Percentiles rank a stretch among this genome's conserved stretches.
These are phyloP conservation scores for Manihot esculenta DNA, from an alignment of 441 rosid species.

Conservation along the genomic window DNA sequence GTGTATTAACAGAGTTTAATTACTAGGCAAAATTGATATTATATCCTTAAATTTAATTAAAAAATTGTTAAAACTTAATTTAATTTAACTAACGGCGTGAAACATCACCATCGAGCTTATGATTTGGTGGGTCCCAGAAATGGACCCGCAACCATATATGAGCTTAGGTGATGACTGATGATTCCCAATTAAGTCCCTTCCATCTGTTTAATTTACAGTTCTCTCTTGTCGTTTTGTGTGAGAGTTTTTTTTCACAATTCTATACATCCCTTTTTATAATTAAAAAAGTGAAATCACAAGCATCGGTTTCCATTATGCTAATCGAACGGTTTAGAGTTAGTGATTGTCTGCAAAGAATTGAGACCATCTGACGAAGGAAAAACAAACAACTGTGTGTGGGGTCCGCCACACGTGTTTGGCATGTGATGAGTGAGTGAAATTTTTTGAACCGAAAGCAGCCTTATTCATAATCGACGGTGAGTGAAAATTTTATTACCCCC, in stretches of 20 bases:
- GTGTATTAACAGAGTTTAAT: no score
- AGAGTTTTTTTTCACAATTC: neutral
- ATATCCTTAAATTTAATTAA: no score
- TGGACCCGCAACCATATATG: neutral
- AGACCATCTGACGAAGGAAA: neutral
- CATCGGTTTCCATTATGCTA: neutral
- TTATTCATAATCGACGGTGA: no score
- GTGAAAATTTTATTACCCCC: no score
- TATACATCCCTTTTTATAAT: neutral
- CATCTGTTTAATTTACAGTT: neutral
- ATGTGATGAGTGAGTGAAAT: neutral
- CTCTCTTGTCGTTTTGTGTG: neutral
- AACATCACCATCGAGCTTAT: neutral
- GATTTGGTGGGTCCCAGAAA: neutral
- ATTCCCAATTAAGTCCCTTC: neutral
- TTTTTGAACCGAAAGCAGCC: no score
- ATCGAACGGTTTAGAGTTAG: neutral
- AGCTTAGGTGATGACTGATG: neutral
- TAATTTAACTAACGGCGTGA: neutral
- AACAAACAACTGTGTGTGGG: neutral
- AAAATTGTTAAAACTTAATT: no score
- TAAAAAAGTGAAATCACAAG: neutral
- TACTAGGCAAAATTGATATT: no score
- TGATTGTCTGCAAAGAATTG: neutral
- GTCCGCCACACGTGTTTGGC: neutral